A percentile compares a stretch with the other conserved stretches of the same genome.
Conservation (phyloP, 495 filamentous ascomycete genomes). For the Daldinia grandis region DNA sequence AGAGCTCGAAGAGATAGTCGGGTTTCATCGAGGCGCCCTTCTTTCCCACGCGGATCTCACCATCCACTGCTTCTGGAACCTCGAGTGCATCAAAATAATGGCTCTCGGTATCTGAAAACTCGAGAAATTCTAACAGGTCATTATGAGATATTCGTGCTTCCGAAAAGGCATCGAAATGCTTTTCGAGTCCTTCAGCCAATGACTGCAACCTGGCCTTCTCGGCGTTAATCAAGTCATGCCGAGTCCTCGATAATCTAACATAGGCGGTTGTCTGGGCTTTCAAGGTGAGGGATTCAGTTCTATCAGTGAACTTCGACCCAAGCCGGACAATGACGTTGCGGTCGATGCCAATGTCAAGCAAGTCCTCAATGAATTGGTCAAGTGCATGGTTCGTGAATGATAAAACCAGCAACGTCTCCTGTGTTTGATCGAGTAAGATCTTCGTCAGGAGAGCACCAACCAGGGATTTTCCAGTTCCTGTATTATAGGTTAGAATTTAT, state of each 20-base stretch:
- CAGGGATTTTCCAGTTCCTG: constrained; percentile 84
- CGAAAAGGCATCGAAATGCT: constrained; percentile 21
- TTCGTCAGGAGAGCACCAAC: constrained; percentile 75
- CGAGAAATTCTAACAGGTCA: constrained; percentile 67
- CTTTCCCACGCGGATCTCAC: constrained; percentile 56
- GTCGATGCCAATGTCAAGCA: constrained; percentile 69
- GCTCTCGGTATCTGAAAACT: constrained; percentile 64
- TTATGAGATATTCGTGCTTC: background rate
- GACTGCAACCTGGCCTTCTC: constrained; percentile 45
- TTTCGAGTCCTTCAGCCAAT: constrained; percentile 20
- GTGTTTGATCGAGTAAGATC: constrained; percentile 60
- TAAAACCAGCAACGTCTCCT: constrained; percentile 67
- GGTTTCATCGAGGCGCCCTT: constrained; percentile 54
- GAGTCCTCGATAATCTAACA: constrained; percentile 10
- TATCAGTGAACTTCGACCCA: constrained; percentile 66
- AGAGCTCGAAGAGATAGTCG: constrained; percentile 65
- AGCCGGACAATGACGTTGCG: constrained; percentile 67
- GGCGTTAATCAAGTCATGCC: constrained; percentile 53
- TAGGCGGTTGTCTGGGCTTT: constrained; percentile 50
- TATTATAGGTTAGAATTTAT: constrained; percentile 17
- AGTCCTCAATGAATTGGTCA: constrained; percentile 77
- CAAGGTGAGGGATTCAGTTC: constrained; percentile 59
- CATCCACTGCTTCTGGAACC: constrained; percentile 52
- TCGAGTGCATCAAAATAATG: constrained; percentile 66
- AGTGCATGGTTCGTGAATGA: constrained; percentile 76